Evolutionary conservation across 2,329 filamentous ascomycete genomes (phyloP).

Genomic region (Pseudocercospora musae): DNA sequence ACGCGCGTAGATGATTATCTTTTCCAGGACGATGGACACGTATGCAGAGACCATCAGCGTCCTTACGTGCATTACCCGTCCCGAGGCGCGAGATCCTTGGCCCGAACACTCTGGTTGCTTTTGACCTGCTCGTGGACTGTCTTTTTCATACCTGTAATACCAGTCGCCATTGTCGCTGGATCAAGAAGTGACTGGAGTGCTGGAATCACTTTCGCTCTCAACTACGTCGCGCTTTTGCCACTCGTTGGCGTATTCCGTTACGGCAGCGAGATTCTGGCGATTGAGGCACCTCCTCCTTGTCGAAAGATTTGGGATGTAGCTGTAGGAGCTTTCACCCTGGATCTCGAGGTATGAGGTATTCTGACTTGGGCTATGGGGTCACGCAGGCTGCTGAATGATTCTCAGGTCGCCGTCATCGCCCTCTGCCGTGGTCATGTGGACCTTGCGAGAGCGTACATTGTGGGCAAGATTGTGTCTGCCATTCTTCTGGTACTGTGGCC

Average conservation of each 20-base stretch:
- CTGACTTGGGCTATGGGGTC: too few relatives aligned
- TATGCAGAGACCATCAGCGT: neutral
- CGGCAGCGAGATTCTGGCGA: neutral
- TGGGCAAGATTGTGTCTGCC: neutral
- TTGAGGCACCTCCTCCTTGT: neutral
- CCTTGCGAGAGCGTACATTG: neutral
- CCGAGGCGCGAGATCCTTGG: neutral
- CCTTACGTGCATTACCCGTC: neutral
- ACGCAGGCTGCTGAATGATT: neutral
- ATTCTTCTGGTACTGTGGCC: neutral
- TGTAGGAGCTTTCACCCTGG: neutral
- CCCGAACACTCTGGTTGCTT: slow-evolving; percentile 1
- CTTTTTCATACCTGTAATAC: neutral
- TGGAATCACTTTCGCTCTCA: neutral
- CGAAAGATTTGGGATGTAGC: neutral
- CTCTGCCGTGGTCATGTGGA: neutral
- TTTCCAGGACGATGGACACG: neutral
- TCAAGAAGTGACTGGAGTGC: neutral
- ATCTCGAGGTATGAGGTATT: neutral
- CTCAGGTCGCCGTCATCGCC: neutral
- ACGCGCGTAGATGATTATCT: neutral
- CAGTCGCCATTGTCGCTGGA: neutral
- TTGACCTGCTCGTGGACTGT: slow-evolving; percentile 3
- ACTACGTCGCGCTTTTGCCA: neutral
- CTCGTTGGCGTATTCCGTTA: neutral